These are phyloP conservation scores for Bipolaris oryzae DNA, from an alignment of 2,329 filamentous ascomycete species.

Conservation along the genomic window DNA sequence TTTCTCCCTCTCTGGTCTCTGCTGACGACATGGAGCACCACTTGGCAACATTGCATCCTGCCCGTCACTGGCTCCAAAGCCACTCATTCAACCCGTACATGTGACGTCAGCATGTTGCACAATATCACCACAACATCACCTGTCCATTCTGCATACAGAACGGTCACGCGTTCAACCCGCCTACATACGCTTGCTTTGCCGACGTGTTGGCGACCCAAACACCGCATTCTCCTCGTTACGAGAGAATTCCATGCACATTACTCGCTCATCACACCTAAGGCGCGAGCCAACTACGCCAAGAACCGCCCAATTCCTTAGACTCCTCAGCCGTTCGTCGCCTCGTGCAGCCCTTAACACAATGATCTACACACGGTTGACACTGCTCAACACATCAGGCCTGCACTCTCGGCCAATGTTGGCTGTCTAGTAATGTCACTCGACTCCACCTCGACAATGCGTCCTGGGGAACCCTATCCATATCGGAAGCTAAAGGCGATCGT, in stretches of 20 bases:
- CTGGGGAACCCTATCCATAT: constrained; percentile 3
- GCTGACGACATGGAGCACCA: not conserved
- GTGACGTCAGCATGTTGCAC: too few relatives aligned
- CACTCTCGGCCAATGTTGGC: constrained; percentile 1
- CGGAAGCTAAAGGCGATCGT: constrained; percentile 5
- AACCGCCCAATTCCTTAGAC: not conserved
- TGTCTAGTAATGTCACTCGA: not conserved
- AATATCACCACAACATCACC: not conserved
- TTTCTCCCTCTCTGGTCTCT: not conserved
- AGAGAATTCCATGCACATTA: not conserved
- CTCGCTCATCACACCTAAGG: not conserved
- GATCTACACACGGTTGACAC: not conserved
- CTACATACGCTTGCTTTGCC: too few relatives aligned
- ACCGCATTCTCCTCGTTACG: not conserved
- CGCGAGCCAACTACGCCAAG: not conserved
- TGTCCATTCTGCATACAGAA: not conserved
- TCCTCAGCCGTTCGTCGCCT: not conserved
- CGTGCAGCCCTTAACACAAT: not conserved
- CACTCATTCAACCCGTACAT: too few relatives aligned
- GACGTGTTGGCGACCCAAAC: not conserved
- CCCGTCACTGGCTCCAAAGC: too few relatives aligned
- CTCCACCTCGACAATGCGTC: constrained; percentile 4
- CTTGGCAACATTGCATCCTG: not conserved
- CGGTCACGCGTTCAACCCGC: too few relatives aligned
- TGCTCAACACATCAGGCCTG: not conserved